These are phyloP conservation scores for Quercus rubra DNA, from an alignment of 306 rosid genomes.

Conservation along the genomic window DNA sequence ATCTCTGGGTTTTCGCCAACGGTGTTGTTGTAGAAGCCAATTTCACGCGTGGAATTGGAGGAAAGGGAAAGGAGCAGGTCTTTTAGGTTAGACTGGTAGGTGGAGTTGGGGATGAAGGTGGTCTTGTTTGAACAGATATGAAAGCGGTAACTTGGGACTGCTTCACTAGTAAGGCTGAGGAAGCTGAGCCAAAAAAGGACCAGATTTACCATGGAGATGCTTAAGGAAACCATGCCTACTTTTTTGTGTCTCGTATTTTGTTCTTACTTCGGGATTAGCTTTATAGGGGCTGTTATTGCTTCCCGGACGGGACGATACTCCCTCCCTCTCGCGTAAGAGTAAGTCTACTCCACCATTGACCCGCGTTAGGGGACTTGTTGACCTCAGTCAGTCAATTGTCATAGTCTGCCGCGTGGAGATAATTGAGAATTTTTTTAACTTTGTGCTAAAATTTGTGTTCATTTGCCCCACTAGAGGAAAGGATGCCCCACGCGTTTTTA, in stretches of 20 bases:
- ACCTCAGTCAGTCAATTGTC: no score
- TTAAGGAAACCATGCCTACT: not conserved
- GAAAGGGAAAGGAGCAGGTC: not conserved
- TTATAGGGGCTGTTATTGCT: no score
- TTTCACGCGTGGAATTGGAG: not conserved
- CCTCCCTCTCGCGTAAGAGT: no score
- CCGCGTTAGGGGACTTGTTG: no score
- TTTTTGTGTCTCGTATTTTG: not conserved
- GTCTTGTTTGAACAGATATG: not conserved
- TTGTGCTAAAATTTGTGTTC: no score
- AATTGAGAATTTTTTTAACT: no score
- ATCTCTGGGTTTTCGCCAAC: not conserved
- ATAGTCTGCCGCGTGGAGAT: no score
- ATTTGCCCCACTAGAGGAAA: no score
- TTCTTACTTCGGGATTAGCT: no score
- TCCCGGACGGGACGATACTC: no score
- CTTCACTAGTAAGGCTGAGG: not conserved
- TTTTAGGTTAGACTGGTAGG: not conserved
- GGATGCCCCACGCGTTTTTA: no score
- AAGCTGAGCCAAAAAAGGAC: not conserved
- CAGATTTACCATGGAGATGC: not conserved
- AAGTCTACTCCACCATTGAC: no score
- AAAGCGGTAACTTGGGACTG: not conserved
- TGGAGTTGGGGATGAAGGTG: not conserved
- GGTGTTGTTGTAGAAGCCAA: not conserved